Evolutionary conservation across 2,329 filamentous ascomycete species (phyloP), one percentile per base, ranked within the genome.

Genomic region (Zasmidium citrigriseum): DNA sequence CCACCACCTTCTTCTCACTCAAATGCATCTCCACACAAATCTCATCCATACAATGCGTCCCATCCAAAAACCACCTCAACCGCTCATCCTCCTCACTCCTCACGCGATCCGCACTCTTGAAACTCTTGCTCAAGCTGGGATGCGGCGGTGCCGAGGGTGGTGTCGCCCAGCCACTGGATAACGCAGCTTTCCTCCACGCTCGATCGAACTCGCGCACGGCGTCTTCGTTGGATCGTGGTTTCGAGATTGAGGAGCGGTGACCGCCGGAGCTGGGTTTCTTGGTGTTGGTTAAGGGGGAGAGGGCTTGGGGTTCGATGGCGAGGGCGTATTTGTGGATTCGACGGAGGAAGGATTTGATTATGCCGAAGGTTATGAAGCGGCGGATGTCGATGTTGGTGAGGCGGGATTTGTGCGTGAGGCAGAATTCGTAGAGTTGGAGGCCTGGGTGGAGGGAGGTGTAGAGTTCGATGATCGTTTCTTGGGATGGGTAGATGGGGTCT

Each of bases 291-390:
- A 48, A 52, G 23, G 59, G 52, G 3, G 57, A 54, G 21, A 58
- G 22, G 21, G 63, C 51, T 22, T 60, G 60, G 1, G 55, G 50
- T 24, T 60, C 58, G 25, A 65, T 46, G 11, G 83, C 85, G 55
- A 96, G 85, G 24, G 91, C 89, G 72, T 96, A 96, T 73, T 95
- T 96, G 77, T 98, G 64, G 44, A 97, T 88, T 29, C 95, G 86
- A 75, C 97, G 97, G 22, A 99, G 77, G 66, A 96, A 90, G 16
- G 93, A 93, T 76, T 98, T 98, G 73, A 98, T 96, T 59, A 97
- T 84, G 57, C 93, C 95, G 70, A 98, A 99, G 59, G 96, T 96
- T 63, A 98, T 91, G 63, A 99, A 88, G 24, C 95, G 88, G 12
- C 95, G 86, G 55, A 97, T 86, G 73, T 99, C 95, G 57, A 99